Conservation (phyloP, 2,329 filamentous ascomycete genomes). For the Passalora sequoiae region DNA sequence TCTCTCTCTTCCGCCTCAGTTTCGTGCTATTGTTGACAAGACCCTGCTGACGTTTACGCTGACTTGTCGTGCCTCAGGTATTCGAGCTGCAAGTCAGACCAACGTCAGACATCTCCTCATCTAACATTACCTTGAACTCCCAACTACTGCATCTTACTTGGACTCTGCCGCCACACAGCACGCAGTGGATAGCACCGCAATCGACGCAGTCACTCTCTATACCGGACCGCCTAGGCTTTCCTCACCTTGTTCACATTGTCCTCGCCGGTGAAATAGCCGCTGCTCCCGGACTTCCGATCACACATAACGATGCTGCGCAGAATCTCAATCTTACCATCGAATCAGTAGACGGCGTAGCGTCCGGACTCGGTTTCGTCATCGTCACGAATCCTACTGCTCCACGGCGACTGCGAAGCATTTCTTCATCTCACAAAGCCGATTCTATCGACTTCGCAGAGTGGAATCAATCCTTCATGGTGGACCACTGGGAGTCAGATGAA, state of each 20-base stretch:
- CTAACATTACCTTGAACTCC: constrained; percentile 42
- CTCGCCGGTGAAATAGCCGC: constrained; percentile 7
- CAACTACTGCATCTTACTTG: constrained; percentile 39
- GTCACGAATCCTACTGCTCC: constrained; percentile 5
- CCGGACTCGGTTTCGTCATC: constrained; percentile 7
- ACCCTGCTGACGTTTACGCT: no score
- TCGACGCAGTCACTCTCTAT: constrained; percentile 14
- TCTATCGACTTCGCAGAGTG: constrained; percentile 7
- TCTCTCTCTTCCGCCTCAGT: constrained; percentile 6
- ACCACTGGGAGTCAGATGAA: constrained; percentile 7
- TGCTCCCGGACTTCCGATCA: constrained; percentile 5
- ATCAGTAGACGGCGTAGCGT: constrained; percentile 7
- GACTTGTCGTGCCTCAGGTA: constrained; percentile 33
- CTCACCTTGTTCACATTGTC: constrained; percentile 6
- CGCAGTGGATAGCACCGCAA: constrained; percentile 32
- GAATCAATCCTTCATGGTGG: constrained; percentile 6
- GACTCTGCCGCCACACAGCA: constrained; percentile 33
- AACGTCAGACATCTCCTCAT: constrained; percentile 34
- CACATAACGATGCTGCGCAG: constrained; percentile 9
- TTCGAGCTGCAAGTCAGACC: constrained; percentile 40
- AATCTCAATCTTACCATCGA: constrained; percentile 8
- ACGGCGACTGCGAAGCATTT: constrained; percentile 5
- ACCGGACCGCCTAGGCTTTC: constrained; percentile 13
- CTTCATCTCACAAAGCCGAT: not conserved
- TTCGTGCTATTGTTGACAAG: no score